Conservation (phyloP, 352 stramenopile genomes). For the Discostella stelligera region DNA sequence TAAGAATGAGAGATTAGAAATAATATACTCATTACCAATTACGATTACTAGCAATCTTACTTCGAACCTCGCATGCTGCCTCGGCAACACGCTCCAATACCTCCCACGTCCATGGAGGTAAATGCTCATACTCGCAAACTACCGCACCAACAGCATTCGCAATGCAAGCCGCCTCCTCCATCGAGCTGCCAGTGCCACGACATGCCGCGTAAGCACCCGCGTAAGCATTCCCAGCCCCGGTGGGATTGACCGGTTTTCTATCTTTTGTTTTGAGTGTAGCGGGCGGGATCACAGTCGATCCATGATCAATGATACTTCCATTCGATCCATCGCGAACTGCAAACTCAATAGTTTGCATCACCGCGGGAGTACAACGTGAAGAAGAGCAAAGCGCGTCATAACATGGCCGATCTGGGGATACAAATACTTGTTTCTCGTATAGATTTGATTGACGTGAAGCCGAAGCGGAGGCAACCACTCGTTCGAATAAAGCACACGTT, state of each 20-base stretch:
- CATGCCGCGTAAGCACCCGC: slow-evolving; percentile 48
- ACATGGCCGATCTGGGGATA: slow-evolving; percentile 41
- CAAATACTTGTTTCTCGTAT: slow-evolving; percentile 20
- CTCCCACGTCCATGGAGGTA: slow-evolving; percentile 51
- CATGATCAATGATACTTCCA: slow-evolving; percentile 31
- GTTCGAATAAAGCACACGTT: slow-evolving; percentile 10
- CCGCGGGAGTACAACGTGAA: background rate
- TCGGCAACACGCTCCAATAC: slow-evolving; percentile 36
- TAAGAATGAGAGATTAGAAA: slow-evolving; percentile 6
- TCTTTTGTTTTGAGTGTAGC: slow-evolving; percentile 46
- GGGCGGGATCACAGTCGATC: slow-evolving; percentile 15
- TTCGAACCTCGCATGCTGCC: slow-evolving; percentile 29
- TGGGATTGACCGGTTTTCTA: slow-evolving; percentile 48
- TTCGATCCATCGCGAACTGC: slow-evolving; percentile 41
- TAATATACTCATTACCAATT: background rate
- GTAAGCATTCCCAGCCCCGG: slow-evolving; percentile 64
- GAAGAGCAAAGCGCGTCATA: slow-evolving; percentile 32
- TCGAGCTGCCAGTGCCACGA: slow-evolving; percentile 22
- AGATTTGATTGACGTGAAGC: background rate
- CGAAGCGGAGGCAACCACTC: slow-evolving; percentile 10
- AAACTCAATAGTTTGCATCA: slow-evolving; percentile 1
- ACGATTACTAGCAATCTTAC: slow-evolving; percentile 1
- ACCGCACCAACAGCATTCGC: slow-evolving; percentile 58
- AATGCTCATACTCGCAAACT: slow-evolving; percentile 58
- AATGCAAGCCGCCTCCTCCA: slow-evolving; percentile 39